These are phyloP conservation scores for Metschnikowia santaceciliae DNA, from an alignment of 805 yeast species.

Conservation along the genomic window DNA sequence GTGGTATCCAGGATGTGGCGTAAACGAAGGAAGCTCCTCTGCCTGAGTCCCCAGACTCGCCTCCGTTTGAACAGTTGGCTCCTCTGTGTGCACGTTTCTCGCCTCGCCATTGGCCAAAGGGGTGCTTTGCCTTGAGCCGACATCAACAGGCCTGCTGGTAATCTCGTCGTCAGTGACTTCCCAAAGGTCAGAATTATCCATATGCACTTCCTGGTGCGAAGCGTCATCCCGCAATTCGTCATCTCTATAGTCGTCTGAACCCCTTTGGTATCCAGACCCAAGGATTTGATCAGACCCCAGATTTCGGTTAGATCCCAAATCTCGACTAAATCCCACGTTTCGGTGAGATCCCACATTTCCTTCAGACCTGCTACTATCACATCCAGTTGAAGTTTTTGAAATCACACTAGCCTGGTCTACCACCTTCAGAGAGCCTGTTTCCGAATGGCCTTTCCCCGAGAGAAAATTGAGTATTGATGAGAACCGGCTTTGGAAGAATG, in stretches of 20 bases:
- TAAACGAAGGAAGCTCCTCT: constrained; percentile 40
- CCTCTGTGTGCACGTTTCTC: not conserved
- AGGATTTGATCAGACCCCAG: too few species aligned
- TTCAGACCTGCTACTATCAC: too few species aligned
- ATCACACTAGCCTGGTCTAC: not conserved
- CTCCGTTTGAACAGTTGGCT: not conserved
- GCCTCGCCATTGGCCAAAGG: too few species aligned
- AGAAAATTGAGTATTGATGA: constrained; percentile 17
- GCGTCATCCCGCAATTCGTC: not conserved
- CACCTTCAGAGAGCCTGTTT: not conserved
- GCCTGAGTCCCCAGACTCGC: not conserved
- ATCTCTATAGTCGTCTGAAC: not conserved
- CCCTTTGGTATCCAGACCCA: too few species aligned
- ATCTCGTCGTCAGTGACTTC: not conserved
- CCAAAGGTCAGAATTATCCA: constrained; percentile 1
- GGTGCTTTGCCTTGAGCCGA: not conserved
- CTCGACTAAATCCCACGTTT: too few species aligned
- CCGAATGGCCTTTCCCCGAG: not conserved
- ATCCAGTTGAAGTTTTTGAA: too few species aligned
- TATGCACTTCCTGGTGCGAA: not conserved
- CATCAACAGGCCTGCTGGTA: not conserved
- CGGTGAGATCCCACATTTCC: too few species aligned
- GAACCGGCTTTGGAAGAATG: constrained; percentile 30
- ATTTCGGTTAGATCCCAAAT: too few species aligned
- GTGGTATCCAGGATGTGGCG: constrained; percentile 43